Conservation (phyloP, 1,284 basidiomycete species). For the Leccinum pachyderme region DNA sequence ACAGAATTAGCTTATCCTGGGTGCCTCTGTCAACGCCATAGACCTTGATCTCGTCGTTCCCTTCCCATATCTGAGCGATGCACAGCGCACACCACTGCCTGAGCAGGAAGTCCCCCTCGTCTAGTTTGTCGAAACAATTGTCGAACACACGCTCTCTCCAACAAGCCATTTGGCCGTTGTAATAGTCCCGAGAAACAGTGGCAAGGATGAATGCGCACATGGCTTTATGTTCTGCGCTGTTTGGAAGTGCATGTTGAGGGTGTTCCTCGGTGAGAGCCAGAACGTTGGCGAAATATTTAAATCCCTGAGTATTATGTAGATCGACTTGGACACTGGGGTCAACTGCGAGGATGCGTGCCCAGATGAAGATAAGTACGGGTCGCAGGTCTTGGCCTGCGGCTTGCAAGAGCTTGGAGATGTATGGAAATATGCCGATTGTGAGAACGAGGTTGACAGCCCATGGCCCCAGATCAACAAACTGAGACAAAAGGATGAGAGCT, state of each 20-base stretch:
- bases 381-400: conserved; percentile 93
- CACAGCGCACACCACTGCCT: conserved; percentile 95
- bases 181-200: conserved; percentile 89
- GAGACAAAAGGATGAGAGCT: conserved; percentile 93
- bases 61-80: conserved; percentile 95
- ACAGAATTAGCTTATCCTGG: conserved; percentile 82
- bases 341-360: conserved; percentile 96
- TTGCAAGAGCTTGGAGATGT: conserved; percentile 94
- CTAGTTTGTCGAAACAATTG: conserved; percentile 83
- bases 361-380: conserved; percentile 99
- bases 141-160: conserved; percentile 87
- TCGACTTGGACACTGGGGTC: conserved; percentile 93
- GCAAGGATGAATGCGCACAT: conserved; percentile 99
- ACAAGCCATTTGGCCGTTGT: conserved; percentile 85
- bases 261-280: conserved; percentile 66
- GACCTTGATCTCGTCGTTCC: conserved; percentile 87
- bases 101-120: conserved; percentile 88
- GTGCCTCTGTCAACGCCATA: conserved; percentile 80
- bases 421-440: conserved; percentile 99
- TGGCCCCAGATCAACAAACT: conserved; percentile 96
- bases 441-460: conserved; percentile 98
- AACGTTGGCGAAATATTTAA: conserved; percentile 86
- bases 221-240: conserved; percentile 94
- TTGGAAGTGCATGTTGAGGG: conserved; percentile 62
- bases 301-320: conserved; percentile 82